Base-by-base conservation (phyloP, 352 stramenopile genomes). In the Globisporangium splendens region DNA sequence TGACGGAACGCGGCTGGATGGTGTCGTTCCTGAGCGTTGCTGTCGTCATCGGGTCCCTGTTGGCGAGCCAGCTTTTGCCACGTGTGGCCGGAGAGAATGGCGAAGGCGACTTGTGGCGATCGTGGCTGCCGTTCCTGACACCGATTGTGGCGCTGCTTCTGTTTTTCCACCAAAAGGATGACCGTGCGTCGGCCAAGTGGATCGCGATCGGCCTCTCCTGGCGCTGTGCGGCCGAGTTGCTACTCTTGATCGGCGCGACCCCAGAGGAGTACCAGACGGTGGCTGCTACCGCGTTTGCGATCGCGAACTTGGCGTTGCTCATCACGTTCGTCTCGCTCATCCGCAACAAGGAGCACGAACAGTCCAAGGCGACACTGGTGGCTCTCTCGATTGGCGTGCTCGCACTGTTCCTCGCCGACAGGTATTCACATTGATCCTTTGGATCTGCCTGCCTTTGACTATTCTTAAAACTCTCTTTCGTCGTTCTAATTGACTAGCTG, bases 121-220 rank as follows among this genome's bases (percentile, higher is more conserved):
- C 70, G 44, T 88, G 76, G 79, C 57, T 92, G 42, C 70, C 79
- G 43, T 83, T 88, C 57, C 68, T 92, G 22, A 87, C 73, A 24
- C 79, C 79, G 35, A 53, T 87, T 15, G 64, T 90, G 12, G 74
- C 83, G 43, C 59, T 92, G 53, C 67, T 92, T 49, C 65, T 89
- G 15, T 86, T 90, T 52, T 86, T 93, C 61, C 68, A 90, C 68
- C 83, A 90, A 63, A 78, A 79, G 31, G 80, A 93, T 66, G 69
- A 69, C 24, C 83, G 83, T n/a, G 44, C 68, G 50, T 87, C 77
- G 20, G 79, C 74, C 20, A 93, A 88, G 69, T 95, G 85, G 85
- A 73, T 93, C 44, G 85, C 85, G 10, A 89, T 90, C 63, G 77
- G 77, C 42, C 69, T 95, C n/a, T 67, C 77, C 10, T 95, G 85